These are phyloP conservation scores for Erysimum cheiranthoides DNA, from an alignment of 345 rosid genomes.

Conservation along the genomic window DNA sequence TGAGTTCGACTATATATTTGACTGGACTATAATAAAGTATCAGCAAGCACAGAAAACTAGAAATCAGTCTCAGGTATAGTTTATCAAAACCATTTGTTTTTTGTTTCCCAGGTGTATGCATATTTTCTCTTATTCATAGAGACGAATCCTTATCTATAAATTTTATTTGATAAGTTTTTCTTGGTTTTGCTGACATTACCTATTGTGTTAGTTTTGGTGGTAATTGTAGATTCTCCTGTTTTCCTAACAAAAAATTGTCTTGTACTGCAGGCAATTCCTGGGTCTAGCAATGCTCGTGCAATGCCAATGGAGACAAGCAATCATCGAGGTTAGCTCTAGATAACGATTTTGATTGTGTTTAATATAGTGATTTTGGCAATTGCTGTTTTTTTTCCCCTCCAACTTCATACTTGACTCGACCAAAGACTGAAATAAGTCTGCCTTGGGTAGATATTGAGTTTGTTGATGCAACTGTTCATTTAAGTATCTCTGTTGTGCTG, in stretches of 20 bases:
- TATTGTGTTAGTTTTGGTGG: background rate
- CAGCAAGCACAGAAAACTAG: constrained; percentile 72
- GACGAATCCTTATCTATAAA: constrained; percentile 1
- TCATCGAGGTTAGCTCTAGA: constrained; percentile 64
- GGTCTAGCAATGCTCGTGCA: constrained; percentile 62
- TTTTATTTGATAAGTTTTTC: background rate
- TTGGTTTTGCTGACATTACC: background rate
- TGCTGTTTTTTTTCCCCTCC: background rate
- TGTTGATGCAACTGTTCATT: background rate
- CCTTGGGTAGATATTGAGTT: background rate
- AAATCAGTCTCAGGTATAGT: constrained; percentile 57
- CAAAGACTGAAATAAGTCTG: background rate
- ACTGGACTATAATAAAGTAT: constrained; percentile 93
- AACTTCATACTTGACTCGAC: background rate
- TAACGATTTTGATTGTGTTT: background rate
- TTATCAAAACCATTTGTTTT: background rate
- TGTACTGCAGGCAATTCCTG: constrained; percentile 64
- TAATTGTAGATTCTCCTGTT: background rate
- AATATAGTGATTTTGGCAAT: background rate
- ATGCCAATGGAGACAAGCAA: constrained; percentile 55
- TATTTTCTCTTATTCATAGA: background rate
- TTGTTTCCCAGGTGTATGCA: background rate
- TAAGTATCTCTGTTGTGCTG: background rate
- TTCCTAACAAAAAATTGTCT: constrained; percentile 20
- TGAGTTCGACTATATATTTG: constrained; percentile 82